phyloP scores from a whole-genome alignment of 148 eudicot species.

The Rhododendron kiyosumense region DNA sequence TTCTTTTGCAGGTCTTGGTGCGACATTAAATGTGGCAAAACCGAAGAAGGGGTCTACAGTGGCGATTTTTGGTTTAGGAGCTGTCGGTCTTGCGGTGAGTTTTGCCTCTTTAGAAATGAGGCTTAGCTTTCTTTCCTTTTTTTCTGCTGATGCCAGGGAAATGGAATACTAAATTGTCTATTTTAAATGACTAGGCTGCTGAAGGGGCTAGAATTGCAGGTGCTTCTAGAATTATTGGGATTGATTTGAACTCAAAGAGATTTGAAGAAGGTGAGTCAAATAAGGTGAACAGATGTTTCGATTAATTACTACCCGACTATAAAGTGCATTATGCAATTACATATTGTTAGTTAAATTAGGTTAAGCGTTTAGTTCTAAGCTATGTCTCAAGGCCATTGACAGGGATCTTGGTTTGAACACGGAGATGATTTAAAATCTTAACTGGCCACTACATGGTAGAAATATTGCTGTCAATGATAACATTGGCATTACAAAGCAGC shows the following conservation, averaged over 20 bases:
- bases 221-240: conserved; percentile 47
- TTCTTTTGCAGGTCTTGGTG: conserved; percentile 54
- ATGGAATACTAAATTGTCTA: not conserved
- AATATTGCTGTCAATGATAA: too few relatives aligned
- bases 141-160: not conserved
- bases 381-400: too few relatives aligned
- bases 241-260: conserved; percentile 35
- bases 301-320: too few relatives aligned
- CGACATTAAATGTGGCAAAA: conserved; percentile 76
- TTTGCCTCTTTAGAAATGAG: not conserved
- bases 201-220: conserved; percentile 49
- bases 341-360: too few relatives aligned
- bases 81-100: conserved; percentile 88
- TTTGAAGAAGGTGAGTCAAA: conserved; percentile 29
- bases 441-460: too few relatives aligned
- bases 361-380: too few relatives aligned
- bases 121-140: too few relatives aligned
- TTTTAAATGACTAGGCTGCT: conserved; percentile 26
- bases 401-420: not conserved
- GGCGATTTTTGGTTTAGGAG: conserved; percentile 77
- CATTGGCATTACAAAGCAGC: too few relatives aligned
- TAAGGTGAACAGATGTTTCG: not conserved
- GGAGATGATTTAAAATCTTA: too few relatives aligned
- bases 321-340: not conserved
- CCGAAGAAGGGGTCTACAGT: conserved; percentile 69